Conservation (phyloP, 345 rosid genomes). For the Crucihimalaya himalaica region DNA sequence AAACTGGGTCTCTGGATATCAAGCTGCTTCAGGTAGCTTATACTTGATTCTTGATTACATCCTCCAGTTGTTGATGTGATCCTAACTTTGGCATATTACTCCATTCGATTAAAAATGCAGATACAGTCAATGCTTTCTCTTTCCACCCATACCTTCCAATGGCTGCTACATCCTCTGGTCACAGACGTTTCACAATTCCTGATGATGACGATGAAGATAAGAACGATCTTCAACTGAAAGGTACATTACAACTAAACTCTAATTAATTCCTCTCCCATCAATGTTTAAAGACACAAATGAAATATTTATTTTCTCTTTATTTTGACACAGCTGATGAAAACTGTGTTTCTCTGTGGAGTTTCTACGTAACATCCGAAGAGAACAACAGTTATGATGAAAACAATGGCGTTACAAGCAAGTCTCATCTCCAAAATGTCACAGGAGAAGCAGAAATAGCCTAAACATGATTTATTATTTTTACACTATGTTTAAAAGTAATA, state of each 20-base stretch:
- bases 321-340: conserved; percentile 54
- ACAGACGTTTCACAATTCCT: conserved; percentile 68
- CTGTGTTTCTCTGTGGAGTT: conserved; percentile 80
- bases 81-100: background rate
- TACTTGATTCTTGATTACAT: background rate
- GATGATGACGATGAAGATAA: conserved; percentile 52
- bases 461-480: background rate
- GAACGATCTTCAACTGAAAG: conserved; percentile 48
- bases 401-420: conserved; percentile 20
- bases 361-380: conserved; percentile 50
- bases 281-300: background rate
- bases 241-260: conserved; percentile 37
- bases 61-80: conserved; percentile 11
- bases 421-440: background rate
- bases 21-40: conserved; percentile 78
- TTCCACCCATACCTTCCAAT: conserved; percentile 91
- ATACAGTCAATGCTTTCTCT: conserved; percentile 80
- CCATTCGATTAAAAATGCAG: conserved; percentile 39
- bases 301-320: background rate
- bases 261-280: background rate
- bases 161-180: conserved; percentile 96
- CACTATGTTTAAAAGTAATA: background rate
- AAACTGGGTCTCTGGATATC: conserved; percentile 84
- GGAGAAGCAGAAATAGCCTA: conserved; percentile 9
- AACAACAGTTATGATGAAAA: conserved; percentile 20